phyloP scores from a whole-genome alignment of 257 asterid genomes.

The Solanum sitiens region DNA sequence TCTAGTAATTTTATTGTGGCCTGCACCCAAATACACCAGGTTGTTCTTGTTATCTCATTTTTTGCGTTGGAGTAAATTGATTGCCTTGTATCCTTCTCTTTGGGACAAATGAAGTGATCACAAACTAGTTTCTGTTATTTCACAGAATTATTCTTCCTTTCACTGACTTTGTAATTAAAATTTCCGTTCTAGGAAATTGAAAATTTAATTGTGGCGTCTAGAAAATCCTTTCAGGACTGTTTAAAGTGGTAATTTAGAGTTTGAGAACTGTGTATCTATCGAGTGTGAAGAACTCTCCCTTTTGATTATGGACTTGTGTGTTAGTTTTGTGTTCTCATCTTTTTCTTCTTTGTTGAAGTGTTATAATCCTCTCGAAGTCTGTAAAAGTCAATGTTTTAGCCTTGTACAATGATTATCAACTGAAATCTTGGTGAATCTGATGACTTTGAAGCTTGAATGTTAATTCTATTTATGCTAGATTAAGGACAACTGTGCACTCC shows the following conservation, averaged over 20 bases:
- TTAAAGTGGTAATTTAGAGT: not conserved
- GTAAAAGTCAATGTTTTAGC: not conserved
- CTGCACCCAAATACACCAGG: not conserved
- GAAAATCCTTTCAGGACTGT: not conserved
- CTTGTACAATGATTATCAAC: not conserved
- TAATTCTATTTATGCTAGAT: not conserved
- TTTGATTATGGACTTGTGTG: not conserved
- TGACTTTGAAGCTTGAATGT: not conserved
- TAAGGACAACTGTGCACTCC: not conserved
- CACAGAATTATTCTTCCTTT: not conserved
- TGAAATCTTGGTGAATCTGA: not conserved
- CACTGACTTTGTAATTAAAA: not conserved
- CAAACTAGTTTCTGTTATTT: not conserved
- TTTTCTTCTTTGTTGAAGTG: not conserved
- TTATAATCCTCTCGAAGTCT: not conserved
- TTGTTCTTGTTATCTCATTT: not conserved
- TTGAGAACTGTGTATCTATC: not conserved
- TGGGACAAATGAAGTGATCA: not conserved
- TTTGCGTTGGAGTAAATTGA: not conserved
- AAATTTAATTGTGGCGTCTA: not conserved
- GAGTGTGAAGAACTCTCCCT: not conserved
- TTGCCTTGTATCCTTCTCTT: not conserved
- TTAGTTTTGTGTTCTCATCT: not conserved
- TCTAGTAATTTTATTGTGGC: not conserved
- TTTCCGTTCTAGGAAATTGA: not conserved